A percentile compares a stretch with the other conserved stretches of the same genome.
These are phyloP conservation scores for Corynascus novoguineensis DNA, from an alignment of 495 filamentous ascomycete genomes.

Conservation along the genomic window DNA sequence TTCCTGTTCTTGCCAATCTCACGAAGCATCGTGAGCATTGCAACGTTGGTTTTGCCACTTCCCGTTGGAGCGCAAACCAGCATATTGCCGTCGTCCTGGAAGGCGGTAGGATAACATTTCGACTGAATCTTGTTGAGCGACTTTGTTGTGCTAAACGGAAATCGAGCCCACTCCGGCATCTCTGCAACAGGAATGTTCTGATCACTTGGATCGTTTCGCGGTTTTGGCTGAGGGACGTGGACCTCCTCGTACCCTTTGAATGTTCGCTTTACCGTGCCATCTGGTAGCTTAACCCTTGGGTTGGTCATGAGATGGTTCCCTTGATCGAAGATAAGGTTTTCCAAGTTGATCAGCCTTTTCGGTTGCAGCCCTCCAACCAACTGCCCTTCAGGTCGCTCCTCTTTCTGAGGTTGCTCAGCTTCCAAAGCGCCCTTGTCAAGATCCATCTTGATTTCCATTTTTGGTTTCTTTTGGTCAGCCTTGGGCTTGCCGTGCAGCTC, in stretches of 20 bases:
- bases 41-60: slow-evolving; percentile 97
- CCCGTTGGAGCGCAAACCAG: slow-evolving; percentile 96
- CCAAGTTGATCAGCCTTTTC: slow-evolving; percentile 79
- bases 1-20: slow-evolving; percentile 96
- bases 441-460: slow-evolving; percentile 90
- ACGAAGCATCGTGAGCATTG: slow-evolving; percentile 91
- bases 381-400: slow-evolving; percentile 51
- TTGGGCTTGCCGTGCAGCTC: slow-evolving; percentile 61
- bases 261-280: slow-evolving; percentile 87
- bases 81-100: slow-evolving; percentile 94
- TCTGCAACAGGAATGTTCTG: slow-evolving; percentile 74
- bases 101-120: slow-evolving; percentile 83
- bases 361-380: slow-evolving; percentile 85
- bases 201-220: slow-evolving; percentile 72
- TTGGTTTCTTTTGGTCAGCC: slow-evolving; percentile 56
- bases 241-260: slow-evolving; percentile 99
- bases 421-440: slow-evolving; percentile 66
- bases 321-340: slow-evolving; percentile 95
- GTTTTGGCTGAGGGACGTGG: slow-evolving; percentile 87
- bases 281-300: slow-evolving; percentile 86
- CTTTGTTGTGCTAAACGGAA: slow-evolving; percentile 69
- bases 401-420: slow-evolving; percentile 38
- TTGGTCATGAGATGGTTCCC: slow-evolving; percentile 99
- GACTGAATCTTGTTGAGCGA: slow-evolving; percentile 94
- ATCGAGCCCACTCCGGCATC: slow-evolving; percentile 85